A percentile compares a stretch with the other conserved stretches of the same genome.
Conservation (phyloP, 176 grass and related monocot species). For the Alopecurus myosuroides region DNA sequence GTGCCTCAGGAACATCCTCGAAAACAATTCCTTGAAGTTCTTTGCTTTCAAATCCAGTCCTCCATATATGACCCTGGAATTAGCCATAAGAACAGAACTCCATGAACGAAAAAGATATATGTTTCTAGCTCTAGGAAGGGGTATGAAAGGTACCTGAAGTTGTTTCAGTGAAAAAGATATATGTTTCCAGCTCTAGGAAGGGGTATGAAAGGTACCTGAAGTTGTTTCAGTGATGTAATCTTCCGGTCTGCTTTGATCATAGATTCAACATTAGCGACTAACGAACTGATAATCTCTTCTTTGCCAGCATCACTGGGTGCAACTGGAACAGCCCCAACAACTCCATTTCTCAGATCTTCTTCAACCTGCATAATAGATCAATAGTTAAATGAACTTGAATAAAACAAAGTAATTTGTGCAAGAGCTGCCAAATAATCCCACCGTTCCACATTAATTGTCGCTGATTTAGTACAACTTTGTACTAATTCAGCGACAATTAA, state of each 20-base stretch:
- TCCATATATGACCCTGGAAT: conserved; percentile 97
- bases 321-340: conserved; percentile 58
- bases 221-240: conserved; percentile 94
- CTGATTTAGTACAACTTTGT: too few relatives aligned
- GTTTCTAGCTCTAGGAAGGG: neutral
- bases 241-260: conserved; percentile 98
- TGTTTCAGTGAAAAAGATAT: conserved; percentile 62
- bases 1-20: conserved; percentile 79
- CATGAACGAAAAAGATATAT: neutral
- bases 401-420: conserved; percentile 16
- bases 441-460: too few relatives aligned
- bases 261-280: conserved; percentile 83
- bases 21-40: conserved; percentile 84
- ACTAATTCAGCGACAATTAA: too few relatives aligned
- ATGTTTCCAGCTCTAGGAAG: conserved; percentile 13
- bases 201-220: conserved; percentile 62
- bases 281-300: conserved; percentile 64
- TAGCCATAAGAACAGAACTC: conserved; percentile 15
- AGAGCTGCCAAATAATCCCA: neutral
- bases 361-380: conserved; percentile 54
- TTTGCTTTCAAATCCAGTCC: conserved; percentile 81
- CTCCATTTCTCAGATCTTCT: conserved; percentile 66
- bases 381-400: conserved; percentile 19
- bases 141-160: conserved; percentile 67
- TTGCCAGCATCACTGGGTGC: conserved; percentile 56